phyloP scores from a whole-genome alignment of 305 asterid species.

The Solanum hybrid region DNA sequence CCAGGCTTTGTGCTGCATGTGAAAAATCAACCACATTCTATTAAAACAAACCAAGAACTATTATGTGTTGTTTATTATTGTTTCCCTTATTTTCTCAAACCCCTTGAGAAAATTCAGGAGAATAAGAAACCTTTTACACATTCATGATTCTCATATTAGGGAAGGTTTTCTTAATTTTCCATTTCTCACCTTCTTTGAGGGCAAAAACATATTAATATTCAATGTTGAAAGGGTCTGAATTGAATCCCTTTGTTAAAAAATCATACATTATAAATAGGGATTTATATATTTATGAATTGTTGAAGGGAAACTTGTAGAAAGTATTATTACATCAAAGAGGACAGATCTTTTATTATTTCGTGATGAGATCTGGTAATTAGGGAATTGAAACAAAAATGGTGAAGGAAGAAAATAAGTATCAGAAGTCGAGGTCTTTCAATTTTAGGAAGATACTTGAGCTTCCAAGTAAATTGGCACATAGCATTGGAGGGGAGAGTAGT shows the following conservation, averaged over 20 bases:
- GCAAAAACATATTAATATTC: background rate
- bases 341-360: background rate
- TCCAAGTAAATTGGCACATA: constrained; percentile 20
- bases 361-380: background rate
- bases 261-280: background rate
- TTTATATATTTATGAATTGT: background rate
- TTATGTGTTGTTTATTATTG: background rate
- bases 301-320: background rate
- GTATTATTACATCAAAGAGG: background rate
- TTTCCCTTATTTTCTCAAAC: background rate
- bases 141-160: background rate
- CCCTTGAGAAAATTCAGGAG: background rate
- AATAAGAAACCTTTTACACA: background rate
- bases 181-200: background rate
- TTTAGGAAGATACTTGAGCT: constrained; percentile 36
- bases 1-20: constrained; percentile 17
- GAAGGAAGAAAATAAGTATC: constrained; percentile 22
- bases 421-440: constrained; percentile 35
- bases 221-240: background rate
- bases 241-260: background rate
- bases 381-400: constrained; percentile 9
- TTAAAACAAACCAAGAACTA: background rate
- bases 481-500: constrained; percentile 22
- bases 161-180: background rate
- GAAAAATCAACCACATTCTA: constrained; percentile 9